Evolutionary conservation across 345 rosid species (phyloP), one percentile per base, ranked within the genome.

Genomic region (Conringia planisiliqua): DNA sequence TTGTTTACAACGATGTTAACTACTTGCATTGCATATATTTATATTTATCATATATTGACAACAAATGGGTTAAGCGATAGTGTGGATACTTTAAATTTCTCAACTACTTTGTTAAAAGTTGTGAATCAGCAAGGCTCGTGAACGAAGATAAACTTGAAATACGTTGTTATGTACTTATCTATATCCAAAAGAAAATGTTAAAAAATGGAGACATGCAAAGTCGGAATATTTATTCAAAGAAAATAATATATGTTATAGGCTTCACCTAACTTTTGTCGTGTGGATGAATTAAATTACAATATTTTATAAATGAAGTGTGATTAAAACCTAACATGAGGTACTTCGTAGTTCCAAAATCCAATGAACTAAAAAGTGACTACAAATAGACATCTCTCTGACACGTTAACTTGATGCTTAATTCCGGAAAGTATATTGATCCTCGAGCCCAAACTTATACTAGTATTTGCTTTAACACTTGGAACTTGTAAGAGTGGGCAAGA

Each of bases 401-500:
- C 70, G 66, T 43, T 43, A 62, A 69, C 33, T 62, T 40, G 24
- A 75, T 57, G 58, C 43, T 69, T 63, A 44, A 44, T 18, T 56
- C 48, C 35, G 70, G 75, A 70, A 75, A 76, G 71, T 63, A 1
- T 38, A 33, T 76, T 55, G 71, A 76, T 70, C 46, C 61, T 63
- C 59, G 75, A 63, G 71, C 60, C 66, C 33, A 70, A 29, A 69
- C 75, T 60, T 48, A 39, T 54, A n/a, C n/a, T n/a, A n/a, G 56
- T 22, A 12, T 20, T 47, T 3, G 54, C 78, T 74, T 70, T 54
- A 54, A 70, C 66, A 62, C 71, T 77, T 77, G 76, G 76, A 70
- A 77, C 80, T 70, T 70, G 76, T 18, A 76, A 62, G 68, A 68
- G 75, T 76, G 70, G 58, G 3, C 46, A 60, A 33, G 12, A 52